Evolutionary conservation across 1,139 yeast species (phyloP).

Genomic region (Ogataea hybrid): DNA sequence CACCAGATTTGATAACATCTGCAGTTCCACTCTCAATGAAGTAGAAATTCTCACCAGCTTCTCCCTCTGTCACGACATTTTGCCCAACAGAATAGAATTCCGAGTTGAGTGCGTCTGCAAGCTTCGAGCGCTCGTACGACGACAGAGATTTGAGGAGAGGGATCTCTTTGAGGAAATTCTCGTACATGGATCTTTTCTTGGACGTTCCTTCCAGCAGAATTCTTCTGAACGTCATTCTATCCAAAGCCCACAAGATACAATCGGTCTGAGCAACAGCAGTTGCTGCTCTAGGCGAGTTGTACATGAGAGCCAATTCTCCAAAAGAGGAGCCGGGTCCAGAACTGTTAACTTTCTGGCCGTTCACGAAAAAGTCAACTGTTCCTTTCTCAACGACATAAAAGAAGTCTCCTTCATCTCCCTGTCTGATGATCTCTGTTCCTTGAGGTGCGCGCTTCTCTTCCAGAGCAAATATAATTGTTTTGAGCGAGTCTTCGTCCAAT

Average conservation of each 20-base stretch:
- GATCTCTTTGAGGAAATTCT: constrained; percentile 82
- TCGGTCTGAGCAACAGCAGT: constrained; percentile 78
- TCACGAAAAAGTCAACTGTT: constrained; percentile 73
- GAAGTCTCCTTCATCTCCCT: constrained; percentile 96
- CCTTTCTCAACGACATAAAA: constrained; percentile 90
- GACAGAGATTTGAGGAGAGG: constrained; percentile 72
- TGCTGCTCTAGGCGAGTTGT: constrained; percentile 97
- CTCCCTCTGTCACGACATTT: constrained; percentile 83
- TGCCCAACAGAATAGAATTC: constrained; percentile 72
- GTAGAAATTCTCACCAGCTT: constrained; percentile 86
- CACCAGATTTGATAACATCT: constrained; percentile 57
- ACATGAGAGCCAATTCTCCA: constrained; percentile 97
- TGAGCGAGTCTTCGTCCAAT: constrained; percentile 68
- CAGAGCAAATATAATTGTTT: constrained; percentile 77
- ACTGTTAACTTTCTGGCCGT: constrained; percentile 69
- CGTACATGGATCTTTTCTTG: constrained; percentile 87
- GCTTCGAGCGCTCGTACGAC: constrained; percentile 82
- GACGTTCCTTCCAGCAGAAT: constrained; percentile 88
- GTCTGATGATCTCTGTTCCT: constrained; percentile 72
- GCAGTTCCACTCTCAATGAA: constrained; percentile 88
- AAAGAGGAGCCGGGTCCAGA: constrained; percentile 86
- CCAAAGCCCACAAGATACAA: constrained; percentile 86
- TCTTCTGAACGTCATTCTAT: constrained; percentile 88
- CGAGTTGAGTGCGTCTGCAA: constrained; percentile 91
- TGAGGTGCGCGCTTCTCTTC: constrained; percentile 63